Conservation (phyloP, 2,329 filamentous ascomycete genomes). For the Aspergillus quadrilineatus region DNA sequence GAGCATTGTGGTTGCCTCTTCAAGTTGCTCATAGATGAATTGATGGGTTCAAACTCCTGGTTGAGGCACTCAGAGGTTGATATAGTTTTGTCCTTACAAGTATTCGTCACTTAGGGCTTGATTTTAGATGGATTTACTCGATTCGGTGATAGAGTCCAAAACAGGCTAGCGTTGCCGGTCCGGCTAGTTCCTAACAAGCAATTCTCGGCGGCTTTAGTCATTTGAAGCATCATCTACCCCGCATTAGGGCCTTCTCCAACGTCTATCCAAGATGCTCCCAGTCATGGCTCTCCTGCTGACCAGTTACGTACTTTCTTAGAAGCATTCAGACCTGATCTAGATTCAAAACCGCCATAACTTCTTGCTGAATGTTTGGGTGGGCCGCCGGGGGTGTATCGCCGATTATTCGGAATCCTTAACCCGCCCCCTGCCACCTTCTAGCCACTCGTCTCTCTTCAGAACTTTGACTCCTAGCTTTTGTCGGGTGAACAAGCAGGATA, state of each 20-base stretch:
- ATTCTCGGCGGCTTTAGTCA: not conserved
- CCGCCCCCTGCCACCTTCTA: not conserved
- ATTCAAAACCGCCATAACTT: not conserved
- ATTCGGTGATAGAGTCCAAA: not conserved
- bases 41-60: not conserved
- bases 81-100: not conserved
- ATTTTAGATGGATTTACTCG: too few species aligned
- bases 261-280: constrained; percentile 28
- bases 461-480: not conserved
- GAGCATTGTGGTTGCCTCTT: not conserved
- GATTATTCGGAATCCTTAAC: not conserved
- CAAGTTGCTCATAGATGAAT: too few species aligned
- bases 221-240: not conserved
- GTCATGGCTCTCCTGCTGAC: not conserved
- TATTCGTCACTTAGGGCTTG: not conserved
- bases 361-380: not conserved
- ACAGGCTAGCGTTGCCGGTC: not conserved
- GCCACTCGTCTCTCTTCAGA: not conserved
- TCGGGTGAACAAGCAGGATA: not conserved
- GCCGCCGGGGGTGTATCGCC: not conserved
- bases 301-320: not conserved
- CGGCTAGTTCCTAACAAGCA: not conserved
- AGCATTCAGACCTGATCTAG: not conserved
- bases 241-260: not conserved
- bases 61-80: not conserved